Evolutionary conservation across 73 alveolate species (phyloP).

Genomic region (Paramecium bursaria): DNA sequence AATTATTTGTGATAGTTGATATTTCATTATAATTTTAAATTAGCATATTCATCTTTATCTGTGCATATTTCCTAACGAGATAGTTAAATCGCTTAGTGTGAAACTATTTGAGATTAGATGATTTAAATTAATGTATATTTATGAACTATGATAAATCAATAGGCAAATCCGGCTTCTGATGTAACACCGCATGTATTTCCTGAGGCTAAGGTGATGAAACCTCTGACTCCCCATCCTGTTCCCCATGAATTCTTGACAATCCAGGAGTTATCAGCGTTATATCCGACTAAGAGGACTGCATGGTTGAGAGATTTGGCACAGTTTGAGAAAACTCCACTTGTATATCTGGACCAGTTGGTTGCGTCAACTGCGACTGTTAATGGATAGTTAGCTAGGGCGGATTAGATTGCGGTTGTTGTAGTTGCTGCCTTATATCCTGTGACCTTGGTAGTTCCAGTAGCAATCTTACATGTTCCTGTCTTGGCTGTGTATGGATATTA

Average conservation of each 20-base stretch:
- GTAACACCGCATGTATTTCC: constrained; percentile 45
- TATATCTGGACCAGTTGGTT: constrained; percentile 73
- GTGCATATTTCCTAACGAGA: too few relatives aligned
- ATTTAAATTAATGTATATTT: too few relatives aligned
- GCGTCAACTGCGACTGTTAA: constrained; percentile 82
- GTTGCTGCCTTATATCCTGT: constrained; percentile 1
- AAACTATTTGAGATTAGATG: too few relatives aligned
- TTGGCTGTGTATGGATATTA: constrained; percentile 72
- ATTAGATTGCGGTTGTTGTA: constrained; percentile 24
- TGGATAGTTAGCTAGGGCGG: constrained; percentile 65
- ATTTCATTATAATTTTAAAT: too few relatives aligned
- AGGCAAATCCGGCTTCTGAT: too few relatives aligned
- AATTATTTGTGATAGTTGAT: too few relatives aligned
- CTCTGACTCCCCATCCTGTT: constrained; percentile 75
- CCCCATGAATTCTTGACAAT: constrained; percentile 82
- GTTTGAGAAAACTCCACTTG: constrained; percentile 69
- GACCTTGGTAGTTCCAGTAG: constrained; percentile 29
- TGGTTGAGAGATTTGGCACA: constrained; percentile 67
- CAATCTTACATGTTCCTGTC: constrained; percentile 2
- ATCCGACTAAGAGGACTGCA: constrained; percentile 78
- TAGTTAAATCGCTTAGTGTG: too few relatives aligned
- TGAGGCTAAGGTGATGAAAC: constrained; percentile 67
- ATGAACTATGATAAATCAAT: too few relatives aligned
- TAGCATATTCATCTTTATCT: too few relatives aligned
- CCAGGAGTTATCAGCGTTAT: constrained; percentile 65